Evolutionary conservation across 2,329 filamentous ascomycete species (phyloP), one percentile per base, ranked within the genome.

Genomic region (Pezicula radicicola): DNA sequence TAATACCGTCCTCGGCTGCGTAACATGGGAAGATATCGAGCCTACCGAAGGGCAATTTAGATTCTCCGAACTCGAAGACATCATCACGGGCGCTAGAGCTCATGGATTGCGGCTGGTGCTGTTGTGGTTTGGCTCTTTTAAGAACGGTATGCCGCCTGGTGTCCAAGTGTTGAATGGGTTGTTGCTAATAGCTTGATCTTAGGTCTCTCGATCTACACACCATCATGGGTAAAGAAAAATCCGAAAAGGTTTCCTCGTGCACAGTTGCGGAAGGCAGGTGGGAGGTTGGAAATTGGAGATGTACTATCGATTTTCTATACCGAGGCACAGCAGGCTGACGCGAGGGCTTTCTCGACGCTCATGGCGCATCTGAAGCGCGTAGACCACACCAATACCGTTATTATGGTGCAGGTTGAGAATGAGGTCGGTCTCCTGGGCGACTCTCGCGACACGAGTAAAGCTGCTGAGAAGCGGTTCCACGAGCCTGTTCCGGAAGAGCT

Each of bases 401-500:
- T 81, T 2, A 81, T 81, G 78, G 71, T 80, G 0, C 78, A 81
- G 55, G 77, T 81, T n/a, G 75, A 82, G 61, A 81, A 81, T 41
- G 78, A 81, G 63, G 71, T 70, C 0, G 78, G 79, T 0, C 53
- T 81, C 0, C 65, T 81, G 0, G 76, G 77, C 0, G 77, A 81
- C 56, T 79, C 73, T 6, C 68, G 77, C 18, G 79, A 80, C 57
- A 66, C 72, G 3, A 74, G 70, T 3, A 57, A 59, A 1, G 59
- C 61, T 5, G 77, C 75, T 2, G 66, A 78, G n/a, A 61, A 68
- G 46, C 67, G 60, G 0, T 81, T 78, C 57, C 50, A 51, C 3
- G 55, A 66, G 27, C 53, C 67, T 6, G 67, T 75, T 9, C 72
- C 73, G 0, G 43, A 60, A 7, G 66, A 72, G 1, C 59, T 75